Evolutionary conservation across 1,284 basidiomycete species (phyloP).

Genomic region (Mycena citricolor): DNA sequence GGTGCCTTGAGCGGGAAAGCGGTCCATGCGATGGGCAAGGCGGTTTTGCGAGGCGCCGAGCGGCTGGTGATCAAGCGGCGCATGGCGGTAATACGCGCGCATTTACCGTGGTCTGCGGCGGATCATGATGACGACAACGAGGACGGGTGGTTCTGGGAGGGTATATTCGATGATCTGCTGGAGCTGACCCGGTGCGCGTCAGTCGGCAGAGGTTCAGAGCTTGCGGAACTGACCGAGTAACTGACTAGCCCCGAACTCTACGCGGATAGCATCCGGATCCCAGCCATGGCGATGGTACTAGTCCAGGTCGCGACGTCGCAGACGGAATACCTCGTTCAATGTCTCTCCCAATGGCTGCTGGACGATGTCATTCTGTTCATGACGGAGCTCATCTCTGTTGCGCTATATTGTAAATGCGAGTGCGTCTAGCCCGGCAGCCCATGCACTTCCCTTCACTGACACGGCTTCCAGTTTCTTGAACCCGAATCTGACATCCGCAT

Average conservation of each 20-base stretch:
- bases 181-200: slow-evolving; percentile 10
- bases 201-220: not conserved
- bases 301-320: slow-evolving; percentile 8
- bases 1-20: slow-evolving; percentile 18
- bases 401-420: slow-evolving; percentile 8
- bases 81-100: slow-evolving; percentile 12
- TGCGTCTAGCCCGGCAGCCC: slow-evolving; percentile 2
- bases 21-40: slow-evolving; percentile 18
- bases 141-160: slow-evolving; percentile 6
- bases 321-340: slow-evolving; percentile 9
- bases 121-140: not conserved
- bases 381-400: slow-evolving; percentile 5
- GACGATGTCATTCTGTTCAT: slow-evolving; percentile 16
- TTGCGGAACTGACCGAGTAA: not conserved
- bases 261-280: slow-evolving; percentile 5
- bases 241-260: slow-evolving; percentile 16
- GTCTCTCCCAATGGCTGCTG: slow-evolving; percentile 9
- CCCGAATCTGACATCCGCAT: slow-evolving; percentile 4
- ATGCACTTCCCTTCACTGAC: too few relatives aligned
- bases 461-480: slow-evolving; percentile 8
- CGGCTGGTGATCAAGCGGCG: slow-evolving; percentile 18
- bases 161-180: slow-evolving; percentile 15
- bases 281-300: slow-evolving; percentile 15
- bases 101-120: slow-evolving; percentile 11
- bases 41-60: slow-evolving; percentile 19